Evolutionary conservation across 108 stramenopile genomes (phyloP).

Genomic region (Thalassiosira profunda): DNA sequence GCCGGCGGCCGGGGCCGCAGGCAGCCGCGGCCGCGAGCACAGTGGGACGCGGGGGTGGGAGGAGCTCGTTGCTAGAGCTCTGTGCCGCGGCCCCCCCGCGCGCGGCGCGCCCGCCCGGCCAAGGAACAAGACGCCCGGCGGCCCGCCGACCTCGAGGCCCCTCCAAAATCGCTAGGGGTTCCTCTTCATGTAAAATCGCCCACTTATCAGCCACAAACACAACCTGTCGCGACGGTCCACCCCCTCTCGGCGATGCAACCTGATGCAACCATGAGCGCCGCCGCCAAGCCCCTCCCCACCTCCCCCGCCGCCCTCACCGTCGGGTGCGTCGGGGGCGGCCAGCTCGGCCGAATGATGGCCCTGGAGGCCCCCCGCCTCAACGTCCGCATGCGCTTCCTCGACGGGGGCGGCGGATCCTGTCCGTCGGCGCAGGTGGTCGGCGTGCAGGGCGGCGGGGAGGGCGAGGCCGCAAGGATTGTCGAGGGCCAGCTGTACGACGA

Average conservation of each 20-base stretch:
- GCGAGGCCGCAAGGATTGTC: slow-evolving; percentile 47
- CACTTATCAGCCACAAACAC: not conserved
- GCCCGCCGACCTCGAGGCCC: no score
- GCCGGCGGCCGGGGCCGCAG: no score
- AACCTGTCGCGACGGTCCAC: no score
- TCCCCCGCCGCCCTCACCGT: slow-evolving; percentile 56
- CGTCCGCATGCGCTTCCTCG: slow-evolving; percentile 89
- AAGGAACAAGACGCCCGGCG: no score
- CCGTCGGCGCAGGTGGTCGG: slow-evolving; percentile 76
- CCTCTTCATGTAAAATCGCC: no score
- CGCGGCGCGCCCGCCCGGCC: no score
- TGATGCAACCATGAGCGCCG: not conserved
- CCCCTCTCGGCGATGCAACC: no score
- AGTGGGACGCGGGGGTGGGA: no score
- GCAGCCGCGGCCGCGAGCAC: no score
- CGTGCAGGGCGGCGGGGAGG: slow-evolving; percentile 7
- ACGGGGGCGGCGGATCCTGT: slow-evolving; percentile 67
- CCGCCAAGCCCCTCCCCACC: slow-evolving; percentile 23
- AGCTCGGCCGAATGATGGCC: slow-evolving; percentile 99
- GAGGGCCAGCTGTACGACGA: slow-evolving; percentile 90
- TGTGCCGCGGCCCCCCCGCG: no score
- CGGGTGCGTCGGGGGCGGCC: slow-evolving; percentile 98
- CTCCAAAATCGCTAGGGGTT: no score
- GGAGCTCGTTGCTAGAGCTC: no score
- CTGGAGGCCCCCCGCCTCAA: slow-evolving; percentile 95